Base-by-base conservation (phyloP, 345 rosid genomes). In the Boechera stricta region DNA sequence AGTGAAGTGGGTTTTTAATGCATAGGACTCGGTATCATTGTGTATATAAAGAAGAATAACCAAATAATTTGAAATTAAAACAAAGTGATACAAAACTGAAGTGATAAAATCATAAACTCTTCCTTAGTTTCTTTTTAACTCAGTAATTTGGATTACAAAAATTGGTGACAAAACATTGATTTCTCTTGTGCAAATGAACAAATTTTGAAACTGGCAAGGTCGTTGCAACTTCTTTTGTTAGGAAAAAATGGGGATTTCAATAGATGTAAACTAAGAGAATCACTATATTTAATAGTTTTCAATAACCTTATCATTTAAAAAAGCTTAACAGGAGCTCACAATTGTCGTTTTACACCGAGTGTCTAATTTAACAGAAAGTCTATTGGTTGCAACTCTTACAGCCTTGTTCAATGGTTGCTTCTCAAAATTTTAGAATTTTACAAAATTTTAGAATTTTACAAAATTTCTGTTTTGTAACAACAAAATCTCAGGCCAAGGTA, bases 401-500 rank as follows among this genome's bases (percentile, higher is more conserved):
- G 39, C 35, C 35, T 45, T 44, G 56, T 8, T 60, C 24, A 71
- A 71, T 47, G 51, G 69, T 58, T 48, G 59, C 39, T 63, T 71
- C 60, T 61, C 69, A 72, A 74, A 48, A 38, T 7, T 48, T 2
- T 57, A 57, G 35, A 15, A 55, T 68, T 42, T 76, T 69, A 69
- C 70, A 76, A 52, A 45, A 61, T 3, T 7, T 15, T 57, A 57
- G 35, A 15, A 55, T 68, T 42, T 76, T 69, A 69, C 70, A 76
- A 52, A 45, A 61, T 3, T 7, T 15, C 48, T 63, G 56, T 7
- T 53, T 69, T 21, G 53, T 64, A 45, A 77, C 74, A 64, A 49
- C 56, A 71, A 71, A 56, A 24, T 54, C 59, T 67, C 64, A 68
- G 44, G 72, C 82, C 72, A 79, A 68, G 6, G 88, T 77, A 58